Evolutionary conservation across 768 basidiomycete genomes (phyloP).

Genomic region (Pseudohyphozyma bogoriensis): DNA sequence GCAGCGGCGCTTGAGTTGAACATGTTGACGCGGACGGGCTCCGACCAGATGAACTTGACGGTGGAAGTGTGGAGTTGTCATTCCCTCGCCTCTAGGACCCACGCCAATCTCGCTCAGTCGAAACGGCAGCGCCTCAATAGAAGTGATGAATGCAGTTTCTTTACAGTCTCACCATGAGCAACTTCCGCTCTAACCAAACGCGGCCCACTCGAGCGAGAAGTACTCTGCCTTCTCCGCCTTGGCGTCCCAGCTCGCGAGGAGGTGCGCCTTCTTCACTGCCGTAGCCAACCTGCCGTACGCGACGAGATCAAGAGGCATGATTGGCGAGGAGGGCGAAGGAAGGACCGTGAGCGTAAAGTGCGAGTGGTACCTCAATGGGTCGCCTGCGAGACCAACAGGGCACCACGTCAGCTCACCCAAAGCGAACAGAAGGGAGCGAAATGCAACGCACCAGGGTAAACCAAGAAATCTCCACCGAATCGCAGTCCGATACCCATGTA

Average conservation of each 20-base stretch:
- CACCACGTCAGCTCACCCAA: neutral
- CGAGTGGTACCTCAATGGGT: slow-evolving; percentile 90
- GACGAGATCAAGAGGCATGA: slow-evolving; percentile 86
- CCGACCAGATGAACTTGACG: too few relatives aligned
- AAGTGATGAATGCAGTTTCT: too few relatives aligned
- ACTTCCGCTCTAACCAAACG: slow-evolving; percentile 50
- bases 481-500: slow-evolving; percentile 83
- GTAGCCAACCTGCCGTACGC: slow-evolving; percentile 92
- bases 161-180: too few relatives aligned
- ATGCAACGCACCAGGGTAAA: slow-evolving; percentile 70
- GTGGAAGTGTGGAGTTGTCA: too few relatives aligned
- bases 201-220: slow-evolving; percentile 80
- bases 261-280: slow-evolving; percentile 90
- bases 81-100: too few relatives aligned
- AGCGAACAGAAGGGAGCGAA: neutral
- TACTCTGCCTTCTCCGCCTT: slow-evolving; percentile 50
- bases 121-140: too few relatives aligned
- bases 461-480: slow-evolving; percentile 91
- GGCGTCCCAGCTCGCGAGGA: slow-evolving; percentile 82
- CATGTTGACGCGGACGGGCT: too few relatives aligned
- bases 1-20: too few relatives aligned
- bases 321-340: slow-evolving; percentile 49
- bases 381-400: slow-evolving; percentile 48
- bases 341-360: slow-evolving; percentile 83
- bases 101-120: too few relatives aligned